These are phyloP conservation scores for Emergomyces orientalis DNA, from an alignment of 2,329 filamentous ascomycete genomes.

Conservation along the genomic window DNA sequence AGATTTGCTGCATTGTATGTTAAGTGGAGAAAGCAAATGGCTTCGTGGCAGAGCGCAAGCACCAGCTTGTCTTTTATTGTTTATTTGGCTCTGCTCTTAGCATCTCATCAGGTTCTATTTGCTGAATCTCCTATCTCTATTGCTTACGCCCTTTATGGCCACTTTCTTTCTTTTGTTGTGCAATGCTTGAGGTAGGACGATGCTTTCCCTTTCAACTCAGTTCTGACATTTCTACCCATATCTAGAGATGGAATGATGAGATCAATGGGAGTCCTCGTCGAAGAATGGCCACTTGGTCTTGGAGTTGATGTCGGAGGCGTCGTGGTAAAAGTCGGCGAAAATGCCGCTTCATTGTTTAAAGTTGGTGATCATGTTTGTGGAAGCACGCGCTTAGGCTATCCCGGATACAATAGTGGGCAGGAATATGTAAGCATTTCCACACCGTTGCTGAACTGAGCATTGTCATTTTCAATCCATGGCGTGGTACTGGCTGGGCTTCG, in stretches of 20 bases:
- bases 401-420: slow-evolving; percentile 20
- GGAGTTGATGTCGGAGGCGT: slow-evolving; percentile 25
- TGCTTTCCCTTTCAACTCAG: background rate
- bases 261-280: slow-evolving; percentile 21
- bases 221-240: background rate
- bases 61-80: background rate
- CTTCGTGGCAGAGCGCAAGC: background rate
- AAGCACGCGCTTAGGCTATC: slow-evolving; percentile 23
- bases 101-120: background rate
- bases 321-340: slow-evolving; percentile 23
- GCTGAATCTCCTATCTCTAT: background rate
- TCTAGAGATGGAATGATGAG: slow-evolving; percentile 23
- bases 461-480: background rate
- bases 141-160: background rate
- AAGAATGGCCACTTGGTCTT: slow-evolving; percentile 24
- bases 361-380: slow-evolving; percentile 26
- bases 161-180: background rate
- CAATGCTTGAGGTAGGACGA: background rate
- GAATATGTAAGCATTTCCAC: slow-evolving; percentile 19
- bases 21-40: background rate
- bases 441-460: background rate
- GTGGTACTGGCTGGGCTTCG: background rate
- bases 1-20: background rate
- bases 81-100: background rate
- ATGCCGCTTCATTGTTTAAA: slow-evolving; percentile 23